Base-by-base conservation (phyloP, 1,284 basidiomycete species). In the Polyporus tsugae region DNA sequence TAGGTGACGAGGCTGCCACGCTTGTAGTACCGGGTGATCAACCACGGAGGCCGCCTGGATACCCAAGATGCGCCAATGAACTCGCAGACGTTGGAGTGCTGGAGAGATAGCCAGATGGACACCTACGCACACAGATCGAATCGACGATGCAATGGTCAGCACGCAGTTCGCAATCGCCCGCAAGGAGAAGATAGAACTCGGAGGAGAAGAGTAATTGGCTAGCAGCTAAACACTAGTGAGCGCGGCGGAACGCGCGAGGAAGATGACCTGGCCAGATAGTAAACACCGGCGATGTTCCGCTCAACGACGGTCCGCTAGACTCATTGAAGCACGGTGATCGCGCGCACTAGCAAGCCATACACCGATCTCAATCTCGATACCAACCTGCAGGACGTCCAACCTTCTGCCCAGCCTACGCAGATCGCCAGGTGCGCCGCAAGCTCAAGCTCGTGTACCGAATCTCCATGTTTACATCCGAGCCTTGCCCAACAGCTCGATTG, bases 11-110 rank as follows among this genome's bases (percentile, higher is more conserved):
- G 73, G 69, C 79, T 83, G 10, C 84, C 85, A 62, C 84, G 80
- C 64, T 77, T 74, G 78, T 81, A 81, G 74, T 83, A 92, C 61
- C 89, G 89, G 73, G 87, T 88, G 60, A 94, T 82, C 80, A 86
- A 85, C 81, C 82, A 85, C 6, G 85, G 83, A 11, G 82, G 81
- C 42, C 82, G 79, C 33, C 79, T 76, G 10, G 78, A 79, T 6
- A 82, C 78, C 61, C 78, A 82, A 0, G 81, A 84, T 6, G 84
- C 84, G 10, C 85, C 85, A 19, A 82, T 77, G 68, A 86, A 67
- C 74, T 80, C 78, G 44, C 84, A 75, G 7, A 84, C 80, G 72
- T 84, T 83, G 42, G 78, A 78, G 69, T 84, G 82, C 63, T 76
- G 73, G 29, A 84, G 77, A 39, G 74, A 74, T 73, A 79, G 80